phyloP scores from a whole-genome alignment of 495 filamentous ascomycete species.

The Aspergillus mulundensis region DNA sequence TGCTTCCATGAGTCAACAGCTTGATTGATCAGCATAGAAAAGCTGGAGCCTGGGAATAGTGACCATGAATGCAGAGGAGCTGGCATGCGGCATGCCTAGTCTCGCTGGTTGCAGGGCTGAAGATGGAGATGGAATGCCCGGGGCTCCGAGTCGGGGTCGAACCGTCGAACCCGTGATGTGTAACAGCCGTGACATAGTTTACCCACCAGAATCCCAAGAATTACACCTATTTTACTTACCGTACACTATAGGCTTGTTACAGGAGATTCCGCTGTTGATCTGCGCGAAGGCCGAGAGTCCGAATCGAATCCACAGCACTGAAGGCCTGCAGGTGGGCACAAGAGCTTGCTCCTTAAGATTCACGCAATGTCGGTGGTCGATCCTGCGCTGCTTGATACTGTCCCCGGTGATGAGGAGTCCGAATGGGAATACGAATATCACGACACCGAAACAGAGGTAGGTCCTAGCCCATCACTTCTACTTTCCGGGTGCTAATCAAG shows the following conservation, averaged over 20 bases:
- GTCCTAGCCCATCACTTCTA: background rate
- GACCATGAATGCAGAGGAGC: background rate
- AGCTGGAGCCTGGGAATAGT: background rate
- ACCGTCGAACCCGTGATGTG: background rate
- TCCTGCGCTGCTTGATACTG: constrained; percentile 20
- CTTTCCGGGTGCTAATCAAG: background rate
- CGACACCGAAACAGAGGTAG: constrained; percentile 53
- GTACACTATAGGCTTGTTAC: background rate
- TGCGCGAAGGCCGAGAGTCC: background rate
- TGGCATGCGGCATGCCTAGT: background rate
- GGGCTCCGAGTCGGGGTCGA: background rate
- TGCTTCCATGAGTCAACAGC: background rate
- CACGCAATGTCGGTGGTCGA: constrained; percentile 21
- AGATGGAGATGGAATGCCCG: background rate
- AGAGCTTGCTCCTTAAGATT: background rate
- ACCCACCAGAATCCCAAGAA: too few relatives aligned
- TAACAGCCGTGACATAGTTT: too few relatives aligned
- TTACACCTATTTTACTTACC: background rate
- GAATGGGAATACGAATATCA: constrained; percentile 65
- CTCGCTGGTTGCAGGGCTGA: constrained; percentile 7
- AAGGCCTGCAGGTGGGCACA: background rate
- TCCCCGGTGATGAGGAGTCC: constrained; percentile 17
- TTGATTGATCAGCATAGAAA: constrained; percentile 3
- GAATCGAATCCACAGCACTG: background rate
- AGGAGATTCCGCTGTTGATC: background rate